Evolutionary conservation across 352 stramenopile species (phyloP), one percentile per base, ranked within the genome.

Genomic region (Phytophthora capsici): DNA sequence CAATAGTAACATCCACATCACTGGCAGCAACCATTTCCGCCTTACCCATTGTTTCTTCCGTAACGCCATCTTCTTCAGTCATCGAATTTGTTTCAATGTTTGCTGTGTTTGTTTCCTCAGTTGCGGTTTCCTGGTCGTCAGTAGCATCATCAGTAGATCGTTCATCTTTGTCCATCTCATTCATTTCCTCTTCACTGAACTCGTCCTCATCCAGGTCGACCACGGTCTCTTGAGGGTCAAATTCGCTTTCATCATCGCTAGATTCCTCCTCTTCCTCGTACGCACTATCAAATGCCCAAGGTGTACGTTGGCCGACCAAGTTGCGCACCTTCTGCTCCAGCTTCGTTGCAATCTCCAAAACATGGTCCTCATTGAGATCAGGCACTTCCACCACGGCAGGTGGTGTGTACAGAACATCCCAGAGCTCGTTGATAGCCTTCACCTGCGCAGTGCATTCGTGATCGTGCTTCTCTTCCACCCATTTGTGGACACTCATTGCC

Each of bases 401-500:
- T 1, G 82, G 74, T n/a, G 80, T 69, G 56, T 92, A 90, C 19
- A 95, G 51, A 16, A 77, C 69, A 9, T 84, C 64, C 58, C 85
- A 84, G 6, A 95, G 57, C 37, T 95, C 81, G 52, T 95, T 93
- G 40, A 95, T 93, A 28, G 73, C 70, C 25, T 86, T 86, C 44
- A 95, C 82, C 55, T 86, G 78, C n/a, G 73, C 60, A 6, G 69
- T 79, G 54, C 87, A 95, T 34, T 93, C 85, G 2, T 62, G 47
- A 38, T 95, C 84, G 37, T 75, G 77, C 46, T 82, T 78, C 32
- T 91, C 76, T 62, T 94, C 84, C 17, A 94, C 78, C 87, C 87
- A 95, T 53, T 90, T 92, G 72, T 95, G 87, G 36, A 93, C 85
- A 37, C 87, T 95, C 82, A 94, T 92, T 17, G 87, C 87, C 87